phyloP scores from a whole-genome alignment of 1,284 basidiomycete genomes.

The Mycena sp. region DNA sequence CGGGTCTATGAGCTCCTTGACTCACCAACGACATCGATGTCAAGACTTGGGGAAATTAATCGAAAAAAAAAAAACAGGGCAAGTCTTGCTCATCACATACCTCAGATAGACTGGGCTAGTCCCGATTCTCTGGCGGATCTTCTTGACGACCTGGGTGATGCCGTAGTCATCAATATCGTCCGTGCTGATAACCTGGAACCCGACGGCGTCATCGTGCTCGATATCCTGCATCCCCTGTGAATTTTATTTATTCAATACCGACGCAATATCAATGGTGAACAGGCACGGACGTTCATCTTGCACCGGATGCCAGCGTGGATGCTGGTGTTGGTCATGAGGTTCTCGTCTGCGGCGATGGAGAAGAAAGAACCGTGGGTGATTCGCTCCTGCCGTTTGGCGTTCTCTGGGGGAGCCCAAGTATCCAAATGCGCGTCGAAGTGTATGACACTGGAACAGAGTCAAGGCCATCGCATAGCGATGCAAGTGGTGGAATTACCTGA shows the following conservation, averaged over 20 bases:
- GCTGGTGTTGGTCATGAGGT: constrained; percentile 65
- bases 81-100: constrained; percentile 4
- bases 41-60: constrained; percentile 21
- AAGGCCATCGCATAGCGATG: not conserved
- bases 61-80: not conserved
- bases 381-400: constrained; percentile 48
- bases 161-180: constrained; percentile 43
- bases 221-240: constrained; percentile 30
- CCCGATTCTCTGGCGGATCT: constrained; percentile 76
- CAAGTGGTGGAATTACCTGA: constrained; percentile 40
- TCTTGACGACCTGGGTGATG: constrained; percentile 59
- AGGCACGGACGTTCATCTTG: constrained; percentile 55
- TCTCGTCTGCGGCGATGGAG: constrained; percentile 64
- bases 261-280: not conserved
- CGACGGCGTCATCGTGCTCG: constrained; percentile 38
- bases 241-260: not conserved
- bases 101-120: constrained; percentile 70
- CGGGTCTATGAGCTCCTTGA: not conserved
- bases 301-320: constrained; percentile 77
- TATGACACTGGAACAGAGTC: constrained; percentile 51
- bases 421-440: constrained; percentile 75
- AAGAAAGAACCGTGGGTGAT: constrained; percentile 74
- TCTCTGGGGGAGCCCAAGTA: constrained; percentile 57
- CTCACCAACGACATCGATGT: constrained; percentile 32
- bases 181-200: constrained; percentile 39